A percentile compares a stretch with the other conserved stretches of the same genome.
Conservation (phyloP, 306 rosid genomes). For the Glycine soja region DNA sequence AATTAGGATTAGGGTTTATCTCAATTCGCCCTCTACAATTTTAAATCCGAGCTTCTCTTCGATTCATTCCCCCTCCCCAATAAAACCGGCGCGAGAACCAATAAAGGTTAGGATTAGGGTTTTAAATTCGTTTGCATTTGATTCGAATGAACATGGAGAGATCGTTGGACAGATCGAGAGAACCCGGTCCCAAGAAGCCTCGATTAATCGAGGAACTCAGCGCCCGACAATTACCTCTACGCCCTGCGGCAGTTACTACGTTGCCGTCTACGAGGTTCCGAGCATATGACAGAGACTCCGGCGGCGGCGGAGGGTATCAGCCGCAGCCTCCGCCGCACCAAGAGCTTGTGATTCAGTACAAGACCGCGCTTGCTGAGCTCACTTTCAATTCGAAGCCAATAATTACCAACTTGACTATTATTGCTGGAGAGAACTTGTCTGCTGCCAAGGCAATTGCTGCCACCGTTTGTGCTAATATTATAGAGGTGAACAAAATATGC, state of each 20-base stretch:
- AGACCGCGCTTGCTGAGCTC: constrained; percentile 88
- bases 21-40: constrained; percentile 43
- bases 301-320: constrained; percentile 67
- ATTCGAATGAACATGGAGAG: constrained; percentile 78
- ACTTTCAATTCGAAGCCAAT: constrained; percentile 98
- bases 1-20: constrained; percentile 54
- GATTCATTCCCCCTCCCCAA: not conserved
- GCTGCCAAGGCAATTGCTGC: constrained; percentile 84
- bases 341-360: constrained; percentile 89
- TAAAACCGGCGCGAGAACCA: not conserved
- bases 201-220: constrained; percentile 71
- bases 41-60: not conserved
- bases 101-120: constrained; percentile 52
- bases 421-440: constrained; percentile 82
- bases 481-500: constrained; percentile 85
- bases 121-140: constrained; percentile 41
- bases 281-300: constrained; percentile 62
- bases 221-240: constrained; percentile 68
- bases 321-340: constrained; percentile 87
- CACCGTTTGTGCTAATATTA: constrained; percentile 73
- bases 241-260: constrained; percentile 52
- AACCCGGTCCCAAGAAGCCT: constrained; percentile 80
- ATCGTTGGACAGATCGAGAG: constrained; percentile 84
- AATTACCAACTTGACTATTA: constrained; percentile 93
- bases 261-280: constrained; percentile 58